These are phyloP conservation scores for Aspergillus mulundensis DNA, from an alignment of 495 filamentous ascomycete species.

Conservation along the genomic window DNA sequence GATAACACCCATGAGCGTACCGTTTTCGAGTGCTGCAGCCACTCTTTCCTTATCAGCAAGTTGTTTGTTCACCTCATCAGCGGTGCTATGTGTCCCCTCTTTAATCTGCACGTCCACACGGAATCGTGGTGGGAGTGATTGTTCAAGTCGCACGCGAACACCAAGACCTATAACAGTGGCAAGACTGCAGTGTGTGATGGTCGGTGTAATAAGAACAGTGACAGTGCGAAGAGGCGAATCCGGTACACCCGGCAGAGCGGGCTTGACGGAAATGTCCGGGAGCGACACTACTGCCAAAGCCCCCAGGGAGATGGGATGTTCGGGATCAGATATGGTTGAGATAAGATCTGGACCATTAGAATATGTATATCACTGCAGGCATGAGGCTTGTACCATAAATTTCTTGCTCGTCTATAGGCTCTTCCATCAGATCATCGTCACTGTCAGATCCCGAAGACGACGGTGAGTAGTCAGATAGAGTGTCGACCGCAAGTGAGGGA, in stretches of 20 bases:
- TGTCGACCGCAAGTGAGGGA: constrained; percentile 48
- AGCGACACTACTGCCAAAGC: constrained; percentile 91
- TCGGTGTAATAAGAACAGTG: constrained; percentile 78
- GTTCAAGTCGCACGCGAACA: constrained; percentile 84
- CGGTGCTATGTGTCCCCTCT: constrained; percentile 91
- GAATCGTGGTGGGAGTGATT: constrained; percentile 87
- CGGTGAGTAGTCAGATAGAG: constrained; percentile 38
- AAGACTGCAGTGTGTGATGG: constrained; percentile 92
- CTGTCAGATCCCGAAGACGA: constrained; percentile 40
- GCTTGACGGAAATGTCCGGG: constrained; percentile 78
- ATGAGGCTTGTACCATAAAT: constrained; percentile 80
- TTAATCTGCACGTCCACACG: constrained; percentile 91
- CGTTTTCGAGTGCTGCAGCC: constrained; percentile 91
- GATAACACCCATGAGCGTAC: constrained; percentile 78
- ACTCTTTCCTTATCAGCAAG: constrained; percentile 94
- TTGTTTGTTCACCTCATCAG: constrained; percentile 93
- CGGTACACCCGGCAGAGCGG: constrained; percentile 49
- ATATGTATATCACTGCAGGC: no score
- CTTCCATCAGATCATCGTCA: constrained; percentile 60
- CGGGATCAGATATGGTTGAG: constrained; percentile 88
- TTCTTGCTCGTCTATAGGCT: constrained; percentile 93
- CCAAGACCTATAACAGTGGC: constrained; percentile 96
- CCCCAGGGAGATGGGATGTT: constrained; percentile 90
- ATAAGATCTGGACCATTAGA: constrained; percentile 68
- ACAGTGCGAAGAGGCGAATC: constrained; percentile 46